Conservation (phyloP, 2,329 filamentous ascomycete species). For the Cercospora nicotianae region DNA sequence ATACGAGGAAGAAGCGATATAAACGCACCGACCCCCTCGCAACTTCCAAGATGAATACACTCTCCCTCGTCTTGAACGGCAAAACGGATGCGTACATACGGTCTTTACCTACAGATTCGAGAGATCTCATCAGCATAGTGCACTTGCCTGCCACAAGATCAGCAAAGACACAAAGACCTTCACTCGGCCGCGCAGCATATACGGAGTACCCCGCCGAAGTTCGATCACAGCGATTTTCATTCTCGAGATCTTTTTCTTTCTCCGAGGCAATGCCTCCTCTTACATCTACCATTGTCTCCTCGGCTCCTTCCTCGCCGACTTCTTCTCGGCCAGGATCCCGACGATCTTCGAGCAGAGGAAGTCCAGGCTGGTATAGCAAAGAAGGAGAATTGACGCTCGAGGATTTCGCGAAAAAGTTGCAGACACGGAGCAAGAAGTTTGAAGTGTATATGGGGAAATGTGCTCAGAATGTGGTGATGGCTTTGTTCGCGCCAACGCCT, state of each 20-base stretch:
- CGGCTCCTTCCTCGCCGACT: background rate
- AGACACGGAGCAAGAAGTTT: conserved; percentile 30
- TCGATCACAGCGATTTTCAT: background rate
- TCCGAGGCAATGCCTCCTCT: background rate
- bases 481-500: conserved; percentile 34
- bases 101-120: conserved; percentile 16
- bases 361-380: conserved; percentile 35
- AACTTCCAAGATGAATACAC: conserved; percentile 30
- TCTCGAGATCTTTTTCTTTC: background rate
- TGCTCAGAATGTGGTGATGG: conserved; percentile 38
- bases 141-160: background rate
- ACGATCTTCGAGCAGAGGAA: conserved; percentile 17
- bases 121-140: background rate
- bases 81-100: conserved; percentile 28
- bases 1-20: background rate
- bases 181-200: background rate
- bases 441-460: conserved; percentile 32
- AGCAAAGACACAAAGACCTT: background rate
- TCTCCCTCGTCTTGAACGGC: conserved; percentile 34
- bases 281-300: background rate
- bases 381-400: conserved; percentile 33
- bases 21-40: background rate
- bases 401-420: conserved; percentile 32
- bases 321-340: conserved; percentile 9
- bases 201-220: background rate